phyloP scores from a whole-genome alignment of 2,329 filamentous ascomycete species.

The Teratosphaeriaceae sp. region DNA sequence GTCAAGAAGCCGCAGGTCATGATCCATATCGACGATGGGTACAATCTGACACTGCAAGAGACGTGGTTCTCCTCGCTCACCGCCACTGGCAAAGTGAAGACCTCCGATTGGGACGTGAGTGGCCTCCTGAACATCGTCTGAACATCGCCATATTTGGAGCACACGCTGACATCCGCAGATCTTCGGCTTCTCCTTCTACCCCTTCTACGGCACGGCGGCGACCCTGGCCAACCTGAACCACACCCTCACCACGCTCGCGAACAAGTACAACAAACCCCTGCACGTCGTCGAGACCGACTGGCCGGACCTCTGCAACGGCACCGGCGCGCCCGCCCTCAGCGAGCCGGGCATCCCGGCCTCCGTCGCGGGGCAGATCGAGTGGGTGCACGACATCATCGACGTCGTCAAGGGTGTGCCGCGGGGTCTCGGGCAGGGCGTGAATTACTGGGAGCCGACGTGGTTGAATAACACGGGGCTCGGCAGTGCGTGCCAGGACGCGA shows the following conservation, averaged over 20 bases:
- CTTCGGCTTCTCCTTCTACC: constrained; percentile 24
- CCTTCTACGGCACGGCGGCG: constrained; percentile 28
- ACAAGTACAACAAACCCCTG: constrained; percentile 26
- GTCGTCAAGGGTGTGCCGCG: constrained; percentile 23
- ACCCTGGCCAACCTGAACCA: constrained; percentile 24
- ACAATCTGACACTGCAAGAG: constrained; percentile 24
- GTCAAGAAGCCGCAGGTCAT: constrained; percentile 27
- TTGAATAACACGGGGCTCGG: constrained; percentile 28
- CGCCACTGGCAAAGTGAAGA: constrained; percentile 23
- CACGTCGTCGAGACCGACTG: constrained; percentile 30
- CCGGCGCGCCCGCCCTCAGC: constrained; percentile 23
- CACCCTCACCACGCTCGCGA: constrained; percentile 21
- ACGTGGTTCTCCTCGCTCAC: constrained; percentile 27
- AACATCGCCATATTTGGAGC: too few relatives aligned
- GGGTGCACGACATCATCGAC: constrained; percentile 22
- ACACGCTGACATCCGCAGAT: too few relatives aligned
- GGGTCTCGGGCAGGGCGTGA: constrained; percentile 26
- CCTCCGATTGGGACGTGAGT: constrained; percentile 25
- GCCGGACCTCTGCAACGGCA: constrained; percentile 23
- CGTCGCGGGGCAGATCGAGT: constrained; percentile 23
- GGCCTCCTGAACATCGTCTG: too few relatives aligned
- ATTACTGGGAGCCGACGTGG: constrained; percentile 29
- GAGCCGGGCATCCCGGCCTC: constrained; percentile 25
- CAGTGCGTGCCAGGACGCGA: constrained; percentile 22
- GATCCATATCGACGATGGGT: constrained; percentile 32